Conservation (phyloP, 306 rosid genomes). For the Alnus rubra region DNA sequence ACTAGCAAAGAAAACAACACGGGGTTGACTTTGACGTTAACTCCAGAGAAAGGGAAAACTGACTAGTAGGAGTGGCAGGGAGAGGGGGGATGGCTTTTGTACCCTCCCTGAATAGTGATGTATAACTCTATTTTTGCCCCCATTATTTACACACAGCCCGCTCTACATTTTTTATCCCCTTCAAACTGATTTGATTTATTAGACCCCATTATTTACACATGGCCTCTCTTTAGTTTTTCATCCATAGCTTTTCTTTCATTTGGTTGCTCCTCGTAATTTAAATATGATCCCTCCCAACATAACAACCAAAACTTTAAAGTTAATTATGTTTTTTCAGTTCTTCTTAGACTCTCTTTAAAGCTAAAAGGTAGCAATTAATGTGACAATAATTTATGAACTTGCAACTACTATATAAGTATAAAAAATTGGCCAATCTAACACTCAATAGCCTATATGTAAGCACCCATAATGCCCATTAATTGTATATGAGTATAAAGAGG, state of each 20-base stretch:
- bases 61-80: background rate
- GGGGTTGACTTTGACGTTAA: background rate
- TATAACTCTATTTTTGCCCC: background rate
- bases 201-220: background rate
- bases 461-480: too few species aligned
- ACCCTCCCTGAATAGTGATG: background rate
- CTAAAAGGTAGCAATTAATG: too few species aligned
- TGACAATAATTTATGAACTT: too few species aligned
- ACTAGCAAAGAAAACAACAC: background rate
- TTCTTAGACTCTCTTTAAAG: too few species aligned
- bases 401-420: too few species aligned
- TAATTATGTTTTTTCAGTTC: too few species aligned
- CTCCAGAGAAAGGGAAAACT: background rate
- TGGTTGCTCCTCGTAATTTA: background rate
- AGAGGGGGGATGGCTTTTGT: background rate
- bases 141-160: background rate
- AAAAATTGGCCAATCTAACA: too few species aligned
- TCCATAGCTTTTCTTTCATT: background rate
- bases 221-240: background rate
- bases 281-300: background rate
- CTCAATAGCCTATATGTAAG: too few species aligned
- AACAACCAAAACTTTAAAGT: too few species aligned
- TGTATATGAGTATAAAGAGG: background rate
- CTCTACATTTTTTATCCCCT: background rate
- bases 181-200: background rate